Evolutionary conservation across 805 yeast species (phyloP).

Genomic region (Candida ficus): DNA sequence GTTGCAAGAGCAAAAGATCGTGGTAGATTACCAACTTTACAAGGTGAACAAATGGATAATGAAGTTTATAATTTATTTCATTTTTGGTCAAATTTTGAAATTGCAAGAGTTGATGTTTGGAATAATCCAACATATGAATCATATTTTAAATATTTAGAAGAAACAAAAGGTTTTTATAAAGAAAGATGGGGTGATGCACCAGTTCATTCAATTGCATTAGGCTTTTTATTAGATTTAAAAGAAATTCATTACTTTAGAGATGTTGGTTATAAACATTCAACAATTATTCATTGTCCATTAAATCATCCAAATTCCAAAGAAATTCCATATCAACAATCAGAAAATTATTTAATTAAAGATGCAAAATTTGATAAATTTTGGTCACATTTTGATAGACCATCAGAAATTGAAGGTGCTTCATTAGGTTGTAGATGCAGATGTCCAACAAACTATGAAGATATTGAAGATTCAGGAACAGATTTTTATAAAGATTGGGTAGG

Average conservation of each 20-base stretch:
- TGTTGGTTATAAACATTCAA: slow-evolving; percentile 82
- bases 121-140: slow-evolving; percentile 55
- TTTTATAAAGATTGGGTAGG: slow-evolving; percentile 51
- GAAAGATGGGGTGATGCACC: slow-evolving; percentile 99
- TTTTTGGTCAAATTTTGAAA: slow-evolving; percentile 92
- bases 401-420: slow-evolving; percentile 39
- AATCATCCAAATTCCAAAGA: slow-evolving; percentile 50
- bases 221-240: slow-evolving; percentile 59
- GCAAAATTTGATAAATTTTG: slow-evolving; percentile 19
- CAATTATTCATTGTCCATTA: slow-evolving; percentile 79
- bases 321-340: slow-evolving; percentile 29
- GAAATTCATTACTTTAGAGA: slow-evolving; percentile 90
- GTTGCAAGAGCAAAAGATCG: slow-evolving; percentile 33
- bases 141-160: slow-evolving; percentile 66
- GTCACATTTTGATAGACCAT: slow-evolving; percentile 30
- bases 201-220: slow-evolving; percentile 82
- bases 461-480: slow-evolving; percentile 49
- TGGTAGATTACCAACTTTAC: slow-evolving; percentile 26
- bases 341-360: slow-evolving; percentile 26
- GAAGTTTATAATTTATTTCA: slow-evolving; percentile 77
- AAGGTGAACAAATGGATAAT: slow-evolving; percentile 56
- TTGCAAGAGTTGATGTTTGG: slow-evolving; percentile 78
- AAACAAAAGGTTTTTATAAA: slow-evolving; percentile 74
- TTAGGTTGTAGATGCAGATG: slow-evolving; percentile 88
- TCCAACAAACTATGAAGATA: slow-evolving; percentile 46